Percentiles rank a stretch among this genome's conserved stretches.
Conservation (phyloP, 2,329 filamentous ascomycete genomes). For the Drechslerella dactyloides region DNA sequence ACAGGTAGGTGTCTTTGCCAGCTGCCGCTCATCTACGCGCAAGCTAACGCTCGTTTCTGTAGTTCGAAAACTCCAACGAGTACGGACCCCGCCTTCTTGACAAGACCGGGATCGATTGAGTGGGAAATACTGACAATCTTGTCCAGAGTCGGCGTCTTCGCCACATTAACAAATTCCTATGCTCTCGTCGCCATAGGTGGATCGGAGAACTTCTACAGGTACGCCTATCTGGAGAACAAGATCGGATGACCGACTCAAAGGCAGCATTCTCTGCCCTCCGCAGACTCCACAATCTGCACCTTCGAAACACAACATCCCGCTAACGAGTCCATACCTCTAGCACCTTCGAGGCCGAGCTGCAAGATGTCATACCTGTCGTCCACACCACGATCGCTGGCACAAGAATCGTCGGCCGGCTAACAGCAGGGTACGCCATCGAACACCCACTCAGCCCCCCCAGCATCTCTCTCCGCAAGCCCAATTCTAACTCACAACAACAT, state of each 20-base stretch:
- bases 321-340: slow-evolving; percentile 74
- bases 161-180: slow-evolving; percentile 96
- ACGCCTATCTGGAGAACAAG: slow-evolving; percentile 55
- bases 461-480: not conserved
- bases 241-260: no score
- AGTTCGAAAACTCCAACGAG: slow-evolving; percentile 93
- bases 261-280: no score
- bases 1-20: slow-evolving; percentile 39
- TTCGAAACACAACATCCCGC: not conserved
- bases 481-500: slow-evolving; percentile 12
- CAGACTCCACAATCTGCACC: not conserved
- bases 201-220: slow-evolving; percentile 98
- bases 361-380: slow-evolving; percentile 96
- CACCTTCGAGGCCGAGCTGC: slow-evolving; percentile 95
- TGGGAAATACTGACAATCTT: slow-evolving; percentile 51
- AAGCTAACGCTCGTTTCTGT: slow-evolving; percentile 37
- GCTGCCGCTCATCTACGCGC: not conserved
- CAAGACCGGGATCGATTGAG: slow-evolving; percentile 4
- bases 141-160: slow-evolving; percentile 88
- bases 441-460: not conserved
- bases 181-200: slow-evolving; percentile 91
- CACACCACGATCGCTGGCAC: slow-evolving; percentile 96
- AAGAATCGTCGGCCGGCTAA: slow-evolving; percentile 92
- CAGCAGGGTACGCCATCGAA: slow-evolving; percentile 73
- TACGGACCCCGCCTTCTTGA: slow-evolving; percentile 61